phyloP scores from a whole-genome alignment of 176 grass and related monocot genomes.

The Hsuehochloa calcarea region DNA sequence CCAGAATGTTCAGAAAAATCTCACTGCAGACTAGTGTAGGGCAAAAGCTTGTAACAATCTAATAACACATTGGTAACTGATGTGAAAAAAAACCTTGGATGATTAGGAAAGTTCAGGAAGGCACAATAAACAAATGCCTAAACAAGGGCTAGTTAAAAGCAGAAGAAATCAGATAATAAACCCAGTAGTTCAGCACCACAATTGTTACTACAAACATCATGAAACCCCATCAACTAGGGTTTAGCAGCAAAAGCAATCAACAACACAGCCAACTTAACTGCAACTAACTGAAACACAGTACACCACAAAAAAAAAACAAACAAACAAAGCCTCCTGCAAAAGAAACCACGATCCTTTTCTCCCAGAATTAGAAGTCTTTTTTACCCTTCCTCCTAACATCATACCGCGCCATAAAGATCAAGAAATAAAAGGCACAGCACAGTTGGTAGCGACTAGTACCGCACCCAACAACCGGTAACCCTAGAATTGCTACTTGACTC shows the following conservation, averaged over 20 bases:
- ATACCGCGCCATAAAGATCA: slow-evolving; percentile 18
- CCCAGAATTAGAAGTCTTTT: slow-evolving; percentile 36
- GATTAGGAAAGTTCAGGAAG: background rate
- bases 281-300: slow-evolving; percentile 16
- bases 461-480: background rate
- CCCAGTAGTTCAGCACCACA: background rate
- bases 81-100: background rate
- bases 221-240: slow-evolving; percentile 24
- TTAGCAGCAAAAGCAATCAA: slow-evolving; percentile 15
- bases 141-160: background rate
- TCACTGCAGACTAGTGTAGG: background rate
- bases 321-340: slow-evolving; percentile 33
- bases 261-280: background rate
- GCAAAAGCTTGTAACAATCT: background rate
- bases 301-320: slow-evolving; percentile 16
- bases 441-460: background rate
- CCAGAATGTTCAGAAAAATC: slow-evolving; percentile 1
- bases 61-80: background rate
- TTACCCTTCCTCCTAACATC: slow-evolving; percentile 14
- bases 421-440: background rate
- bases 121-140: background rate
- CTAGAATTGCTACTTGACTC: too few relatives aligned
- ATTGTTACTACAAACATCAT: background rate
- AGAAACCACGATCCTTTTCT: slow-evolving; percentile 13
- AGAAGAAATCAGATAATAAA: background rate